These are phyloP conservation scores for Termitomyces sp. DNA, from an alignment of 768 basidiomycete genomes.

Conservation along the genomic window DNA sequence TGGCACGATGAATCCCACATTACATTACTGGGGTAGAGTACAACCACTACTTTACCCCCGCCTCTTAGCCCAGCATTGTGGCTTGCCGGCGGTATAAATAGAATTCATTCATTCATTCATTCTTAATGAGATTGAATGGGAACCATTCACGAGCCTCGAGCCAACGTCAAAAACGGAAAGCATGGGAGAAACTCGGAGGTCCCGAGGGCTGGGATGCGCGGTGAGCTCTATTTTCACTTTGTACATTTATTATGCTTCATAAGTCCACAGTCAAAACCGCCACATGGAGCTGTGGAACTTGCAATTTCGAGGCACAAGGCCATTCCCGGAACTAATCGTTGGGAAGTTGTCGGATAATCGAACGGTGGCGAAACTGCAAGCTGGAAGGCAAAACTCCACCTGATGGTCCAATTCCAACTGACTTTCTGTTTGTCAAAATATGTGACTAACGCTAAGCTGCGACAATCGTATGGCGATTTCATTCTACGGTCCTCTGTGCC, in stretches of 20 bases:
- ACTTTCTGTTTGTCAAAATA: no score
- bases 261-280: background rate
- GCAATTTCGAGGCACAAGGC: background rate
- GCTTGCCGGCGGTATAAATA: no score
- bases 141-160: background rate
- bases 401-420: background rate
- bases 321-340: background rate
- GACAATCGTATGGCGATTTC: background rate
- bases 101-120: no score
- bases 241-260: no score
- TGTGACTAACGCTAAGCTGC: background rate
- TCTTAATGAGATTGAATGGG: background rate
- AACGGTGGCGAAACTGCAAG: background rate
- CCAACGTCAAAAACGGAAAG: background rate
- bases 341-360: background rate
- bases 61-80: no score
- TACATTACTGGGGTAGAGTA: no score
- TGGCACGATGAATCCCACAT: no score
- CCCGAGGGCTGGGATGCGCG: constrained; percentile 2
- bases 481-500: background rate
- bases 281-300: no score
- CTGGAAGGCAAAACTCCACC: background rate
- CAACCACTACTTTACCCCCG: no score
- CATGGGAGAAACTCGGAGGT: constrained; percentile 9
- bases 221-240: background rate